Evolutionary conservation across 2,329 filamentous ascomycete genomes (phyloP), one percentile per base, ranked within the genome.

Genomic region (Tolypocladium cylindrosporum): DNA sequence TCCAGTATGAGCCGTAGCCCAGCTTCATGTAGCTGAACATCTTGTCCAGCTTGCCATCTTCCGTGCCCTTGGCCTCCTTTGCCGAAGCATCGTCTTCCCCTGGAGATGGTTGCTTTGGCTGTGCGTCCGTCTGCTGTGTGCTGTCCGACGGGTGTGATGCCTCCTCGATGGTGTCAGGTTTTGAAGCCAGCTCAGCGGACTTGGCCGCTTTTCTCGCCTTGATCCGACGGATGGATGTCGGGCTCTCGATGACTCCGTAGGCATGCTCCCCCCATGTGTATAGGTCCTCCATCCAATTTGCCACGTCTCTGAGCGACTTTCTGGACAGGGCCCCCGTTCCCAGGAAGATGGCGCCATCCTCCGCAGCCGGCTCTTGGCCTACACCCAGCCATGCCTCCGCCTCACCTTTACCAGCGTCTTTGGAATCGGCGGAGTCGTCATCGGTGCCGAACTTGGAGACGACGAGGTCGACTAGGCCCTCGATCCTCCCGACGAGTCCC

Each of bases 271-370:
- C 93, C 78, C 91, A 90, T 37, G 80, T 86, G 71, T 94, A 96
- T 2, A 97, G 79, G 66, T 90, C 88, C 70, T 95, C 89, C 79
- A 94, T 87, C 93, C 93, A 97, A 57, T 88, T 83, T 1, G 88
- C 87, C 34, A 97, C 69, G 65, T 88, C 85, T 54, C 85, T 79
- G 52, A 96, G 67, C 0, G 90, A 93, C 21, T 80, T 79, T 57
- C 85, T 80, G 14, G 88, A 87, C 51, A 97, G 71, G 9, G 84
- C 82, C 3, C 91, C 91, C 1, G 87, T 79, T 0, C 93, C 93
- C 8, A 93, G 81, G 66, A 97, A 97, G 40, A 97, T 83, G 9
- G 90, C 85, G 21, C 93, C 93, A 69, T 97, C 93, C 58, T 89
- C 83, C 10, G 87, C 80, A 1, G 80, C 78, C 4, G 89, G 84